Percentiles rank a stretch among this genome's conserved stretches.
Evolutionary conservation across 495 filamentous ascomycete genomes (phyloP).

Genomic region (Penicillium steckii): DNA sequence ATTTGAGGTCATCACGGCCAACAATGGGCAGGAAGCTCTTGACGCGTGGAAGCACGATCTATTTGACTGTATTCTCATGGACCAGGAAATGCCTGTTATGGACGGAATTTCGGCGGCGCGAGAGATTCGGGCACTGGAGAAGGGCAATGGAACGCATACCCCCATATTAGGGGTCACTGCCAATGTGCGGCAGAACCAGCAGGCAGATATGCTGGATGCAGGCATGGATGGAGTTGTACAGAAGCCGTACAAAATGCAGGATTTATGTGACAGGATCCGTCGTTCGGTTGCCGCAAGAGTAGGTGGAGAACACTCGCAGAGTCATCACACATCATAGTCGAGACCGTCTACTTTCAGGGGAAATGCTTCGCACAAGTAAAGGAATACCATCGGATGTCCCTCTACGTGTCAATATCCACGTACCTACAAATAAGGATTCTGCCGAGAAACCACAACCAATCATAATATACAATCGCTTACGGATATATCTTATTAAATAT

Average conservation of each 20-base stretch:
- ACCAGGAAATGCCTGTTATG: constrained; percentile 85
- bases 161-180: constrained; percentile 79
- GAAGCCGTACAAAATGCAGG: constrained; percentile 81
- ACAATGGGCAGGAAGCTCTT: constrained; percentile 74
- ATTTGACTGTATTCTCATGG: constrained; percentile 69
- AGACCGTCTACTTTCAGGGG: too few relatives aligned
- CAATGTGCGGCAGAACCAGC: constrained; percentile 68
- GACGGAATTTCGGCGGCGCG: constrained; percentile 70
- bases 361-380: too few relatives aligned
- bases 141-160: constrained; percentile 47
- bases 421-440: too few relatives aligned
- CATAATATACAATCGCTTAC: too few relatives aligned
- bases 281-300: too few relatives aligned
- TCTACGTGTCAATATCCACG: too few relatives aligned
- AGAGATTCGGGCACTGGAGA: constrained; percentile 63
- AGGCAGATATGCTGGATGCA: constrained; percentile 59
- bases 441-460: too few relatives aligned
- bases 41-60: constrained; percentile 35
- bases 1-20: constrained; percentile 65
- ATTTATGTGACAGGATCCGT: too few relatives aligned
- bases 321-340: too few relatives aligned
- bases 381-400: too few relatives aligned
- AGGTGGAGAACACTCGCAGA: too few relatives aligned
- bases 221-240: constrained; percentile 82
- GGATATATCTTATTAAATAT: too few relatives aligned